A percentile compares a stretch with the other conserved stretches of the same genome.
Conservation (phyloP, 225 moss, liverwort and hornwort genomes). For the Sphagnum contortum region DNA sequence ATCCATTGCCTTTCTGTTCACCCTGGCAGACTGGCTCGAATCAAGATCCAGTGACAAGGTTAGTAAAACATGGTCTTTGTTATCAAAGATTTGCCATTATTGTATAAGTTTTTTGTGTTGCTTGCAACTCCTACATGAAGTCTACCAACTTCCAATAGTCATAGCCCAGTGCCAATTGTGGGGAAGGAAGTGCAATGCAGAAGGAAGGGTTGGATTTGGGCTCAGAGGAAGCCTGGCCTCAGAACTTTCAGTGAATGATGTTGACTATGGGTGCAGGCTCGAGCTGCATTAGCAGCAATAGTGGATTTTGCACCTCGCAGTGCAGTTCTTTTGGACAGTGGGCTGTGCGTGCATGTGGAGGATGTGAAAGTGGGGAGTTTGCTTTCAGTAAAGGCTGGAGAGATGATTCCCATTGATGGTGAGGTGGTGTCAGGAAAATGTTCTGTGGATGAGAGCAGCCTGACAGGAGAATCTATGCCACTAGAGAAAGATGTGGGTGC, state of each 20-base stretch:
- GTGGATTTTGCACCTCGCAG: slow-evolving; percentile 35
- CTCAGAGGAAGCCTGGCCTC: no score
- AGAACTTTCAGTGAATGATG: no score
- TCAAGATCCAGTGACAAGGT: slow-evolving; percentile 55
- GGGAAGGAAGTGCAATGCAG: no score
- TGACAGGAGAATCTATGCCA: slow-evolving; percentile 44
- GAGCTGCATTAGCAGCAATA: slow-evolving; percentile 30
- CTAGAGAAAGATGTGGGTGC: slow-evolving; percentile 35
- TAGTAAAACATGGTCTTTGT: not conserved
- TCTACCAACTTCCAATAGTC: no score
- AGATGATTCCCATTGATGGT: slow-evolving; percentile 48
- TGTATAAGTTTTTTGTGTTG: no score
- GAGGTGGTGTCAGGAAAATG: slow-evolving; percentile 27
- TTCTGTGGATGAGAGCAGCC: slow-evolving; percentile 38
- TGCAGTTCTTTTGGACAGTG: slow-evolving; percentile 33
- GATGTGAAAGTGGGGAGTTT: slow-evolving; percentile 38
- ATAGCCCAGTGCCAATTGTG: no score
- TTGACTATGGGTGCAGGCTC: slow-evolving; percentile 24
- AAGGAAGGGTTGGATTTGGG: no score
- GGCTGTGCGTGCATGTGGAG: slow-evolving; percentile 31
- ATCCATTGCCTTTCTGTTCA: slow-evolving; percentile 51
- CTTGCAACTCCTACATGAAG: no score
- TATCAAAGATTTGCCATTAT: no score
- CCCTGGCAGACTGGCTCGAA: slow-evolving; percentile 47
- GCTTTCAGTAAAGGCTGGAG: slow-evolving; percentile 31